Conservation (phyloP, 2,329 filamentous ascomycete species). For the Pseudocercospora crystallina region DNA sequence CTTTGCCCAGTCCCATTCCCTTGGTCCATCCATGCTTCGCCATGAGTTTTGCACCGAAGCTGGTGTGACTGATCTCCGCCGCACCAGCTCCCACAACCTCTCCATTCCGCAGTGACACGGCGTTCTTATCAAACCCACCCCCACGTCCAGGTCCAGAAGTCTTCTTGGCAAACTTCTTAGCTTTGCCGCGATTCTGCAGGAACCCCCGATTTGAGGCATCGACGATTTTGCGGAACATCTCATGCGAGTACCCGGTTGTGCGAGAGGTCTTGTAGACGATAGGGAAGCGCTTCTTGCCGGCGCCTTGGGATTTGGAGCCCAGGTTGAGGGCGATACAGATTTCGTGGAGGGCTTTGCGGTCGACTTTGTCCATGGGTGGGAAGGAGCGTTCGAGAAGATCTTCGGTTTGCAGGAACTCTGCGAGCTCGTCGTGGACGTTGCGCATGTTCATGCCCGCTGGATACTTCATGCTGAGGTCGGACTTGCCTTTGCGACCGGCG, state of each 20-base stretch:
- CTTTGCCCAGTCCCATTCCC: conserved; percentile 78
- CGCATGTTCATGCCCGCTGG: conserved; percentile 67
- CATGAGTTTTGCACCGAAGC: conserved; percentile 81
- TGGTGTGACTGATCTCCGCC: conserved; percentile 77
- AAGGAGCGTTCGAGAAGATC: conserved; percentile 67
- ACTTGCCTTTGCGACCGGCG: conserved; percentile 38
- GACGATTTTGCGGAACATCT: conserved; percentile 49
- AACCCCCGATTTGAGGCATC: conserved; percentile 48
- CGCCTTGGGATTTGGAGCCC: conserved; percentile 80
- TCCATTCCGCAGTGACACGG: conserved; percentile 70
- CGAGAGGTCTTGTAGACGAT: conserved; percentile 71
- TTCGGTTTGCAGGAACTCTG: conserved; percentile 64
- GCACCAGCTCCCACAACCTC: conserved; percentile 84
- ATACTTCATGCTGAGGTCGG: conserved; percentile 67
- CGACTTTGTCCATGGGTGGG: conserved; percentile 78
- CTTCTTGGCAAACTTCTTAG: conserved; percentile 39
- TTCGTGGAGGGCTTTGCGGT: conserved; percentile 77
- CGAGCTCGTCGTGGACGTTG: conserved; percentile 71
- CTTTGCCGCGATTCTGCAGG: conserved; percentile 39
- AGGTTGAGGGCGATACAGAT: conserved; percentile 73
- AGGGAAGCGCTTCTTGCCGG: conserved; percentile 70
- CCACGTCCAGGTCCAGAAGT: conserved; percentile 37
- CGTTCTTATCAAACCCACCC: conserved; percentile 38
- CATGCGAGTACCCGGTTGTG: conserved; percentile 61
- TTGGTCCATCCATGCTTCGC: conserved; percentile 97